These are phyloP conservation scores for Linderniella brevidens DNA, from an alignment of 257 asterid genomes.

Conservation along the genomic window DNA sequence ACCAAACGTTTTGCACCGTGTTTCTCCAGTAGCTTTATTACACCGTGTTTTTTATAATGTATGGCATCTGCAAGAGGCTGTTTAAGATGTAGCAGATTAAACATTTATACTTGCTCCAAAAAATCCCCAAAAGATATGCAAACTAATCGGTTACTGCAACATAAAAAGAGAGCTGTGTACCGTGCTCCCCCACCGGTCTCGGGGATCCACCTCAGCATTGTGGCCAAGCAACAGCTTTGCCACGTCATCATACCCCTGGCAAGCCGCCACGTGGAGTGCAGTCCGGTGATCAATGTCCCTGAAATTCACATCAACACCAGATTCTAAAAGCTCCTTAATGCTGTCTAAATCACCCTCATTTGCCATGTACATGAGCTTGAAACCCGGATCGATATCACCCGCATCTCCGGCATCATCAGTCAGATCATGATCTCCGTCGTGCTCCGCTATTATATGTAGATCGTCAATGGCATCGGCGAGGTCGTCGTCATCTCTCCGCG, in stretches of 20 bases:
- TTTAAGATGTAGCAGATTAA: background rate
- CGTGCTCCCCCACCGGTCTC: conserved; percentile 99
- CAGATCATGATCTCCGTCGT: background rate
- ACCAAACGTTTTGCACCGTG: conserved; percentile 60
- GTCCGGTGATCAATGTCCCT: conserved; percentile 80
- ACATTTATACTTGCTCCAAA: background rate
- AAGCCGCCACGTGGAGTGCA: conserved; percentile 90
- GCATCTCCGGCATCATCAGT: conserved; percentile 27
- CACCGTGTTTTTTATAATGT: conserved; percentile 69
- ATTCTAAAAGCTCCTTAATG: conserved; percentile 51
- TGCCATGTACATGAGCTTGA: conserved; percentile 69
- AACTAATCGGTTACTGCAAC: conserved; percentile 2
- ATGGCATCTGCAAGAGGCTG: conserved; percentile 87
- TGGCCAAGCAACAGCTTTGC: conserved; percentile 39
- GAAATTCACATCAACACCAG: conserved; percentile 65
- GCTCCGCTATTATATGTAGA: background rate
- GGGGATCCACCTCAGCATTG: conserved; percentile 44
- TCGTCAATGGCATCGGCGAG: conserved; percentile 26
- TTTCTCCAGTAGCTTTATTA: conserved; percentile 64
- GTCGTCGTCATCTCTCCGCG: conserved; percentile 31
- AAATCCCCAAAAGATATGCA: conserved; percentile 1
- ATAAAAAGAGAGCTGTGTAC: conserved; percentile 18
- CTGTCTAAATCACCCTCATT: conserved; percentile 86
- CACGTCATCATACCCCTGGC: conserved; percentile 78
- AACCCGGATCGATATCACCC: conserved; percentile 51